These are phyloP conservation scores for Beauveria caledonica DNA, from an alignment of 2,329 filamentous ascomycete genomes.

Conservation along the genomic window DNA sequence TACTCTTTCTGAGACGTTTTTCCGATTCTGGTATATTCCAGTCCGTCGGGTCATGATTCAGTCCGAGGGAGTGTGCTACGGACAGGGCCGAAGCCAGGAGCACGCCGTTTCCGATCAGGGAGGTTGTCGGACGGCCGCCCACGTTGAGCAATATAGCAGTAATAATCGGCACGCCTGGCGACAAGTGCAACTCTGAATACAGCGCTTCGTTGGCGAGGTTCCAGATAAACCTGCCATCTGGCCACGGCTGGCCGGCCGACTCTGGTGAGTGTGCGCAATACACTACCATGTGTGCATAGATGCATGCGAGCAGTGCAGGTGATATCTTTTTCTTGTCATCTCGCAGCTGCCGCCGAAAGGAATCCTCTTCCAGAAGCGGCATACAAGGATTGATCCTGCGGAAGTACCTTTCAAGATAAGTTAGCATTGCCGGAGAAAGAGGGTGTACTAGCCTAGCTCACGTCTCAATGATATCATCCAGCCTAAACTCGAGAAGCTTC, in stretches of 20 bases:
- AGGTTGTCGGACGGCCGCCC: conserved; percentile 50
- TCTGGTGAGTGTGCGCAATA: conserved; percentile 44
- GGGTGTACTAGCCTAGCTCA: conserved; percentile 19
- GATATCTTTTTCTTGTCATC: conserved; percentile 40
- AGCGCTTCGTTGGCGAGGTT: conserved; percentile 53
- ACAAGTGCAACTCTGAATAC: conserved; percentile 50
- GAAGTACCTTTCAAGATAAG: conserved; percentile 36
- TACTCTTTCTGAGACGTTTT: conserved; percentile 41
- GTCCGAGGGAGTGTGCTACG: conserved; percentile 43
- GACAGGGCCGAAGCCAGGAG: conserved; percentile 42
- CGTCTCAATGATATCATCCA: conserved; percentile 41
- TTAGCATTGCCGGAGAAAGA: neutral
- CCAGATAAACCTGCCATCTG: conserved; percentile 52
- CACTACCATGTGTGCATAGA: conserved; percentile 50
- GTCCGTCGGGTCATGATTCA: conserved; percentile 42
- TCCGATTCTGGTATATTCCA: conserved; percentile 46
- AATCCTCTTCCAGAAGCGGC: conserved; percentile 48
- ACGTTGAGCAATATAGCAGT: conserved; percentile 50
- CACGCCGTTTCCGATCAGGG: conserved; percentile 49
- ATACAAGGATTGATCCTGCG: conserved; percentile 51
- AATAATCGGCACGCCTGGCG: conserved; percentile 50
- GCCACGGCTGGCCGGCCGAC: conserved; percentile 31
- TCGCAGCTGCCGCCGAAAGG: conserved; percentile 41
- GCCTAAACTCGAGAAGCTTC: conserved; percentile 48
- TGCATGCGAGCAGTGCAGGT: conserved; percentile 45